Evolutionary conservation across 2,329 filamentous ascomycete genomes (phyloP), one percentile per base, ranked within the genome.

Genomic region (Fusarium piperis): DNA sequence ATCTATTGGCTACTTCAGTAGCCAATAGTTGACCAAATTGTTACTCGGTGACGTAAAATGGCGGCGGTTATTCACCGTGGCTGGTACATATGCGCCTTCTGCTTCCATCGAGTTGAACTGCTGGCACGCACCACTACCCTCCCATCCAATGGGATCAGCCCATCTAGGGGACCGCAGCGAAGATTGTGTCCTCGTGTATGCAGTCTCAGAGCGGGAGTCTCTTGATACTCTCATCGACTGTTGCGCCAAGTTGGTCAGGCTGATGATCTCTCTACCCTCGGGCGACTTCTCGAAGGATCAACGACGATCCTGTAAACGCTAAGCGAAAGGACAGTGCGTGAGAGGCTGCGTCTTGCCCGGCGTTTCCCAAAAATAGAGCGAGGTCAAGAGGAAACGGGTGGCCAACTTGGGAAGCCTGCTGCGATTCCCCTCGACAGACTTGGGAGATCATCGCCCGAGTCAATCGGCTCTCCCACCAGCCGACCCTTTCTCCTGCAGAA

Each of bases 311-410:
- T 28, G 20, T 13, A 28, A 46, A 11, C 9, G 41, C 23, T 15
- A 12, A 16, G 23, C 15, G 0, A 12, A n/a, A 46, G 11, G 1
- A 16, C 3, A n/a, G 2, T 28, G 2, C 10, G 2, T 11, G 26
- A 30, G 10, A 48, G 6, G 9, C 10, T 30, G 2, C 10, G 26
- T 18, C 26, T 8, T 7, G 3, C 11, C 3, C 8, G 9, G 11
- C 2, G 6, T 48, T 12, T 8, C 10, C 3, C 3, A 30, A 11
- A n/a, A n/a, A 30, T 18, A 33, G 2, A 12, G 30, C 28, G 13
- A 23, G 11, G 3, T 20, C 48, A 16, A 52, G 48, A 6, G n/a
- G 48, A 9, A 52, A 13, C 48, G 2, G 9, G 30, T 3, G 10
- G n/a, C 16, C n/a, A 30, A 32, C 32, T 7, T 28, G 3, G 26